Evolutionary conservation across 1,284 basidiomycete species (phyloP).

Genomic region (Leccinum brunneo-olivaceum): DNA sequence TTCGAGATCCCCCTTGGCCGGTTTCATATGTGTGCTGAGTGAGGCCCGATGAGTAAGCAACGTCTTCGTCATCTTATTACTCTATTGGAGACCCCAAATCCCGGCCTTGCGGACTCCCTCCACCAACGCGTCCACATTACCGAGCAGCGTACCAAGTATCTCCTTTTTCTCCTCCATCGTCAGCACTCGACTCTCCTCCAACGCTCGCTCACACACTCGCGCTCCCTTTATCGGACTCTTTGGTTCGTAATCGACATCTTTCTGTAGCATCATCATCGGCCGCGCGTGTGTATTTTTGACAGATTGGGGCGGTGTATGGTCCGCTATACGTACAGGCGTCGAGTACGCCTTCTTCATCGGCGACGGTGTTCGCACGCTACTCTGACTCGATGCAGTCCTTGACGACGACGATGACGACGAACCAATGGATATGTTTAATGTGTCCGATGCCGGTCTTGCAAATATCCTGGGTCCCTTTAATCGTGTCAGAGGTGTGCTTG

Average conservation of each 20-base stretch:
- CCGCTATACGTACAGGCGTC: conserved; percentile 10
- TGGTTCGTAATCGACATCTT: conserved; percentile 66
- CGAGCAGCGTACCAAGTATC: conserved; percentile 71
- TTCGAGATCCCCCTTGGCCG: not conserved
- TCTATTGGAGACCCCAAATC: conserved; percentile 63
- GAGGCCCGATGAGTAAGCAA: conserved; percentile 18
- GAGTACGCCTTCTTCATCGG: conserved; percentile 31
- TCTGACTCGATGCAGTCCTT: conserved; percentile 36
- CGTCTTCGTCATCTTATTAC: not conserved
- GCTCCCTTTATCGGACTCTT: conserved; percentile 55
- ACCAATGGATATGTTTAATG: conserved; percentile 30
- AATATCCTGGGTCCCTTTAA: conserved; percentile 20
- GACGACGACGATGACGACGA: conserved; percentile 32
- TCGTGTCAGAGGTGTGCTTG: conserved; percentile 26
- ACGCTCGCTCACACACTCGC: conserved; percentile 27
- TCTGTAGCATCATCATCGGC: conserved; percentile 55
- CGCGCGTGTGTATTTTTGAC: conserved; percentile 34
- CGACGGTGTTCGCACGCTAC: conserved; percentile 21
- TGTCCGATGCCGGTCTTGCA: conserved; percentile 16
- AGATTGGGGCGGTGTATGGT: conserved; percentile 30
- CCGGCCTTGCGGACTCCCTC: conserved; percentile 79
- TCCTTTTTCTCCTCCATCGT: conserved; percentile 83
- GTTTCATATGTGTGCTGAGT: conserved; percentile 12
- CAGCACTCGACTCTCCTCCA: conserved; percentile 28
- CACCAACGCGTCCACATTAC: conserved; percentile 83